phyloP scores from a whole-genome alignment of 1,139 yeast genomes.

The Lodderomyces theae region DNA sequence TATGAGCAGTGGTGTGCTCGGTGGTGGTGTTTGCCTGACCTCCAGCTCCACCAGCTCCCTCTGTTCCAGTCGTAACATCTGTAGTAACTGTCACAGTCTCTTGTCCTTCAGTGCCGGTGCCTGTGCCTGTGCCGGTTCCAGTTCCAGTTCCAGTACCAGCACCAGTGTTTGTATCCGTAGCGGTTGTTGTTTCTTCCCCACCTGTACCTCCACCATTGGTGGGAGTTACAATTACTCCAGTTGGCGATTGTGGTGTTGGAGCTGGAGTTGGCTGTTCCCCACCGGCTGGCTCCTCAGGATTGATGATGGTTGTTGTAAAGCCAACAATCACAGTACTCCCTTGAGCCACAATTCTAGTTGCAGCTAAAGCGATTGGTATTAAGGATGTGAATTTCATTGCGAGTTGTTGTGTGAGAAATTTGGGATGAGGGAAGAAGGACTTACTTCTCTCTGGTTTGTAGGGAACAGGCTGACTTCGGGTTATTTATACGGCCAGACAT shows the following conservation, averaged over 20 bases:
- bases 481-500: too few species aligned
- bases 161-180: slow-evolving; percentile 5
- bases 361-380: slow-evolving; percentile 3
- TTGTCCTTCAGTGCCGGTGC: slow-evolving; percentile 2
- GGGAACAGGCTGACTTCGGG: too few species aligned
- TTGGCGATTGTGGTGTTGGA: neutral
- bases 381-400: slow-evolving; percentile 1
- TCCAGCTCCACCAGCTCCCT: slow-evolving; percentile 4
- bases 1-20: neutral
- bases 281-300: neutral
- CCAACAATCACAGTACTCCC: slow-evolving; percentile 3
- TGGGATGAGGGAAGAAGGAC: neutral
- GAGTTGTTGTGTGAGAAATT: neutral
- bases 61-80: slow-evolving; percentile 5
- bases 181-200: slow-evolving; percentile 3
- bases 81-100: slow-evolving; percentile 5
- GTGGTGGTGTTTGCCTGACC: slow-evolving; percentile 3
- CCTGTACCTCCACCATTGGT: neutral
- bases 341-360: neutral
- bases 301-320: neutral
- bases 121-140: slow-evolving; percentile 3
- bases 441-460: too few species aligned
- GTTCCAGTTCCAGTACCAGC: slow-evolving; percentile 1
- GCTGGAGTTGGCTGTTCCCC: neutral
- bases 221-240: neutral